Conservation (phyloP, 768 basidiomycete species). For the Leccinum boreale region DNA sequence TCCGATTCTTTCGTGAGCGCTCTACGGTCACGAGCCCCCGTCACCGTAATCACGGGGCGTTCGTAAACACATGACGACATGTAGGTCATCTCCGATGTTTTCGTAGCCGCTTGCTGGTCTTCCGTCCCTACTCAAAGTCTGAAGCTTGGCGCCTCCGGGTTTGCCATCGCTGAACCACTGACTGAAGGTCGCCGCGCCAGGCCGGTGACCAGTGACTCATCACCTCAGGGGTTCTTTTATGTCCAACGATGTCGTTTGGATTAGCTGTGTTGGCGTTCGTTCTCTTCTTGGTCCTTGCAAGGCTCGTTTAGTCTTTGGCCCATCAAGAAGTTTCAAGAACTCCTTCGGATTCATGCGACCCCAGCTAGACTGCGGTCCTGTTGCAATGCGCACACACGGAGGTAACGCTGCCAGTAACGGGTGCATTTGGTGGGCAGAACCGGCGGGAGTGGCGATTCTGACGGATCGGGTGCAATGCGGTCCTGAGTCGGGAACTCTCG, state of each 20-base stretch:
- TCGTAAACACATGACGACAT: background rate
- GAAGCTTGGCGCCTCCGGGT: background rate
- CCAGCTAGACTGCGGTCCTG: constrained; percentile 14
- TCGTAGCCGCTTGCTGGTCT: background rate
- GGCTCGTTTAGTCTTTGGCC: background rate
- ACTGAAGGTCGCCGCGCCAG: background rate
- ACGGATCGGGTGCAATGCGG: constrained; percentile 1
- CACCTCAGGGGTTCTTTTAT: background rate
- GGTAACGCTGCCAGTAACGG: background rate
- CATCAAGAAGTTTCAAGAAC: background rate
- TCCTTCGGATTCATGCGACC: constrained; percentile 5
- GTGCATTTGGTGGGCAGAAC: background rate
- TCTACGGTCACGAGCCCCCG: background rate
- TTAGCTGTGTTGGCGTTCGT: background rate
- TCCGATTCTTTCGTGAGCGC: background rate
- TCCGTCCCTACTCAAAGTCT: background rate
- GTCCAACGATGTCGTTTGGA: background rate
- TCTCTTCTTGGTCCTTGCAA: background rate
- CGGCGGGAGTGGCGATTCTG: background rate
- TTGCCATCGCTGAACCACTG: background rate
- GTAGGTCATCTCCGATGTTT: background rate
- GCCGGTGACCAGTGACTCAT: background rate
- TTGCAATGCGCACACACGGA: constrained; percentile 3
- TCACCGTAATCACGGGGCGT: background rate
- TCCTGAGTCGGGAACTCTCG: background rate